These are phyloP conservation scores for Globomyces pollinis-pini DNA, from an alignment of 192 early-diverging fungal genomes.

Conservation along the genomic window DNA sequence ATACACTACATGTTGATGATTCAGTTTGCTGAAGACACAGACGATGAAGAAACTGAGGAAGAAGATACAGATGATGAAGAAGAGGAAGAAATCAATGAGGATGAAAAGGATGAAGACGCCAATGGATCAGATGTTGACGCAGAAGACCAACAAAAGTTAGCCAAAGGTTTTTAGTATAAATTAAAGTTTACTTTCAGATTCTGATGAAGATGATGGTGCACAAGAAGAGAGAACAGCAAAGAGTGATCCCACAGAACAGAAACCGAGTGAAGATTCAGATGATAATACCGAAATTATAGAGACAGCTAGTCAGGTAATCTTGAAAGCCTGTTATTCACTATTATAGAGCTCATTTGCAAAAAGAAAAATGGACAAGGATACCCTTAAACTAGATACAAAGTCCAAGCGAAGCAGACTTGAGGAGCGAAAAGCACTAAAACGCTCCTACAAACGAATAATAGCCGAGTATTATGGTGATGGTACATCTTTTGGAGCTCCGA, in stretches of 20 bases:
- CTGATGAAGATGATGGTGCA: conserved; percentile 18
- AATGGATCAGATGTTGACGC: conserved; percentile 16
- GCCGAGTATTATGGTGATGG: conserved; percentile 80
- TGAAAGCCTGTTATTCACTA: too few relatives aligned
- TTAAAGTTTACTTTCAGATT: conserved; percentile 19
- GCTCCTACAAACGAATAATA: conserved; percentile 40
- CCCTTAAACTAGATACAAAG: too few relatives aligned
- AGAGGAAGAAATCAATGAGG: not conserved
- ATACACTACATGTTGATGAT: not conserved
- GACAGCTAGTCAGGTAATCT: conserved; percentile 17
- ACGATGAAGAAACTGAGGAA: conserved; percentile 5
- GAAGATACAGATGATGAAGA: not conserved
- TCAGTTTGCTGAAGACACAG: not conserved
- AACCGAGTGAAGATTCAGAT: conserved; percentile 7
- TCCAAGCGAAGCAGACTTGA: not conserved
- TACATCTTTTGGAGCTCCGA: conserved; percentile 66
- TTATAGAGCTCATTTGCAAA: too few relatives aligned
- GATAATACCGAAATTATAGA: conserved; percentile 32
- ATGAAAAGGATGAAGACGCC: not conserved
- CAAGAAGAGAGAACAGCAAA: conserved; percentile 28
- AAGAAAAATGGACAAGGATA: too few relatives aligned
- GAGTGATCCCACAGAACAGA: conserved; percentile 14
- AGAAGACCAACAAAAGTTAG: conserved; percentile 14
- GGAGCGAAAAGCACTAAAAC: conserved; percentile 3
- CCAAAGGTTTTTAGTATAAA: conserved; percentile 1